phyloP scores from a whole-genome alignment of 768 basidiomycete genomes.

The Boletus reticuloceps region DNA sequence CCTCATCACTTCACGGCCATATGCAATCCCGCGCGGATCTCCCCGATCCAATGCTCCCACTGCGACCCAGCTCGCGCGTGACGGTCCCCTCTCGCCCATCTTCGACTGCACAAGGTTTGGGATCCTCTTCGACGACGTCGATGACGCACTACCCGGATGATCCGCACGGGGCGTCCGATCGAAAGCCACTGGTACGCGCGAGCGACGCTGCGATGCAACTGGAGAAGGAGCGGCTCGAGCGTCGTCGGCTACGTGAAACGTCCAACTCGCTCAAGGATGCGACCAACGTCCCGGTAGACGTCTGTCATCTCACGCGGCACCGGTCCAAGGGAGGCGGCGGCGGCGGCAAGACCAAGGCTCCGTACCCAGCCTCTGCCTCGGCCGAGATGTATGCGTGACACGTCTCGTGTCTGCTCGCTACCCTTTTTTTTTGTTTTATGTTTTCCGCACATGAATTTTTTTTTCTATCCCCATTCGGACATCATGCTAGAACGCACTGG shows the following conservation, averaged over 20 bases:
- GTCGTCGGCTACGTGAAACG: constrained; percentile 26
- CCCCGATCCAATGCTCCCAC: constrained; percentile 22
- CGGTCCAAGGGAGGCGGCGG: constrained; percentile 3
- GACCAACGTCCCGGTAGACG: constrained; percentile 23
- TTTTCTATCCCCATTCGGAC: neutral
- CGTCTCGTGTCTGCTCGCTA: too few species aligned
- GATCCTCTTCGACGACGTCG: constrained; percentile 17
- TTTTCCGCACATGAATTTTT: neutral
- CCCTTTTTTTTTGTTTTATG: neutral
- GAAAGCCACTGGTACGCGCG: constrained; percentile 42
- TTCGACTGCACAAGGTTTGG: constrained; percentile 17
- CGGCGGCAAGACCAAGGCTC: constrained; percentile 13
- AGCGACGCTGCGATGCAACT: constrained; percentile 53
- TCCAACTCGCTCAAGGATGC: constrained; percentile 28
- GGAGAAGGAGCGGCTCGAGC: constrained; percentile 42
- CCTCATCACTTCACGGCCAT: constrained; percentile 41
- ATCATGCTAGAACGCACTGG: too few species aligned
- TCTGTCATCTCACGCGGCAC: constrained; percentile 20
- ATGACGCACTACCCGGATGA: constrained; percentile 15
- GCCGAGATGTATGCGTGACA: constrained; percentile 17
- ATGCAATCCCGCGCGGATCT: constrained; percentile 31
- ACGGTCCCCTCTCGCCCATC: constrained; percentile 22
- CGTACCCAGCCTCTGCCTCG: constrained; percentile 6
- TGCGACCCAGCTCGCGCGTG: constrained; percentile 21
- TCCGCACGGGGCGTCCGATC: constrained; percentile 1